Conservation (phyloP, 2,329 filamentous ascomycete species). For the Penicillium sp. region DNA sequence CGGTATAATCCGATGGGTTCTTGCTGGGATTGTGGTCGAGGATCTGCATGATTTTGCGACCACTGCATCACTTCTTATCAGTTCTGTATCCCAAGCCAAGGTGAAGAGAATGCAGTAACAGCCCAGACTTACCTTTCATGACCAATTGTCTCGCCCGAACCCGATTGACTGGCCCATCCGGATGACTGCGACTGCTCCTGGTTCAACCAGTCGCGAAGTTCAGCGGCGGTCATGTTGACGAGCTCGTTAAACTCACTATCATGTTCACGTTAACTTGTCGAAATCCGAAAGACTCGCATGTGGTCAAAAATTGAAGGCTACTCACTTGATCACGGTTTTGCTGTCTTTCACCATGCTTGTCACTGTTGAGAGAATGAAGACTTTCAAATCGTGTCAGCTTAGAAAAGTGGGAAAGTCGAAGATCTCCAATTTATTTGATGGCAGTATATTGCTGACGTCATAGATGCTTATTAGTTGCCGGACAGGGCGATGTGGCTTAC, state of each 20-base stretch:
- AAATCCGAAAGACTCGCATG: no score
- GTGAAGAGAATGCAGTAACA: background rate
- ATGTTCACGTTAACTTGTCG: constrained; percentile 16
- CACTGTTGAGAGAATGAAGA: background rate
- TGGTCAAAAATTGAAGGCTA: constrained; percentile 18
- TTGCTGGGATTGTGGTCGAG: constrained; percentile 59
- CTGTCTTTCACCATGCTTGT: constrained; percentile 49
- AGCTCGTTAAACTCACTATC: constrained; percentile 60
- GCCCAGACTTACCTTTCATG: constrained; percentile 49
- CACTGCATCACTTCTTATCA: constrained; percentile 37
- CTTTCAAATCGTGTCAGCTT: no score
- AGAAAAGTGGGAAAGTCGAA: no score
- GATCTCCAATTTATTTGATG: background rate
- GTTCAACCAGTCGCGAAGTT: constrained; percentile 60
- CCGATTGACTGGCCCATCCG: constrained; percentile 53
- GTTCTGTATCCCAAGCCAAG: background rate
- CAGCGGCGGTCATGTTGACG: constrained; percentile 61
- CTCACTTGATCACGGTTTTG: constrained; percentile 47
- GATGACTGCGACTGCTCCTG: constrained; percentile 54
- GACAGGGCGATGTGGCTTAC: no score
- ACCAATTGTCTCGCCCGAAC: constrained; percentile 59
- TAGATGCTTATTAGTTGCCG: background rate
- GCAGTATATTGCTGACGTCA: background rate
- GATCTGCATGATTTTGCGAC: constrained; percentile 60
- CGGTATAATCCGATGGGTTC: constrained; percentile 53